Evolutionary conservation across 2,329 filamentous ascomycete genomes (phyloP).

Genomic region (Fusarium torreyae): DNA sequence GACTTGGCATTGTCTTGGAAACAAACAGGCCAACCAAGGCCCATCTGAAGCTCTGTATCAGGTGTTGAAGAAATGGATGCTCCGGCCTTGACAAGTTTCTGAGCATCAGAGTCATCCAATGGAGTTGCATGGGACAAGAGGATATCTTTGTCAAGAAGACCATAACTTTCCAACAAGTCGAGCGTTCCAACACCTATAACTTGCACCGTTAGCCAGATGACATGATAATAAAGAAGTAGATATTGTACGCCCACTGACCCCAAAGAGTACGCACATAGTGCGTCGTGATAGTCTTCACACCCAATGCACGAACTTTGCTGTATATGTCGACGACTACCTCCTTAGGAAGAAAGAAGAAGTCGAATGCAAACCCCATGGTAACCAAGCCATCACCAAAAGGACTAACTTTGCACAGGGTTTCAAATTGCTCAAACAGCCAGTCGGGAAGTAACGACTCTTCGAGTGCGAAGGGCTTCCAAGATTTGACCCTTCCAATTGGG

Average conservation of each 20-base stretch:
- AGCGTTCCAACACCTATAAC: not conserved
- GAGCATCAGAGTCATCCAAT: constrained; percentile 6
- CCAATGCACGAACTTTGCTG: not conserved
- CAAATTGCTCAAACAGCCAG: not conserved
- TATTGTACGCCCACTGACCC: not conserved
- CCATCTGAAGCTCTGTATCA: constrained; percentile 24
- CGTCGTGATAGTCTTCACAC: constrained; percentile 19
- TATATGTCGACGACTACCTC: constrained; percentile 3
- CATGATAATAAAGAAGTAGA: rapidly evolving
- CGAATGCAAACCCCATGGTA: constrained; percentile 23
- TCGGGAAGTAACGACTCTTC: not conserved
- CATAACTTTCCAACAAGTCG: constrained; percentile 3
- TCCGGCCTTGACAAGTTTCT: constrained; percentile 8
- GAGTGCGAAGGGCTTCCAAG: constrained; percentile 14
- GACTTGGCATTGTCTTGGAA: constrained; percentile 19
- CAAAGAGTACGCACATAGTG: constrained; percentile 14
- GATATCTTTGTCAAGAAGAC: constrained; percentile 7
- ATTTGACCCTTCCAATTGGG: not conserved
- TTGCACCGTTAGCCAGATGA: rapidly evolving
- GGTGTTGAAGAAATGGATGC: constrained; percentile 9
- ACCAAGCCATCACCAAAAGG: constrained; percentile 2
- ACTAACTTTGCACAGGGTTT: not conserved
- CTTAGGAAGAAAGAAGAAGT: constrained; percentile 22
- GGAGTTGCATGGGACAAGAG: constrained; percentile 18
- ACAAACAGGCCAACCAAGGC: constrained; percentile 20